Evolutionary conservation across 768 basidiomycete species (phyloP), one percentile per base, ranked within the genome.

Genomic region (Pleurotus tuoliensis): DNA sequence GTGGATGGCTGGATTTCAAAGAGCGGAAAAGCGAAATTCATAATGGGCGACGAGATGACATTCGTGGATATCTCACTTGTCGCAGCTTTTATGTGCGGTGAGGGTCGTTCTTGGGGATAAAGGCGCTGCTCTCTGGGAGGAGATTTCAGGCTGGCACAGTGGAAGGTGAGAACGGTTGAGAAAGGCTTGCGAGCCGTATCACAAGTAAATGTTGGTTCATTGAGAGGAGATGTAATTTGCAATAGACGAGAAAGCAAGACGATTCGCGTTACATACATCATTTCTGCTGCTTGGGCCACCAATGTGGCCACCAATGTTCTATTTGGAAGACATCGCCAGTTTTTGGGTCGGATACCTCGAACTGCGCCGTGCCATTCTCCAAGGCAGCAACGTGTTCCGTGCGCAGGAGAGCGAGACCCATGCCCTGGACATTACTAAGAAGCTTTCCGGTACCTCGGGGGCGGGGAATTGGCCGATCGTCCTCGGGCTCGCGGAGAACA

Each of bases 381-480:
- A 73, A 76, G 12, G 76, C 79, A 12, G 82, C 77, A 1, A 86
- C 79, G 61, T 93, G 88, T 65, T 95, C 93, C 7, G 93, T 70
- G 2, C 94, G 81, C 45, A 97, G 69, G 27, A 96, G 75, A 1
- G 90, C 94, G 3, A 97, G 76, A 0, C 92, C 94, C 15, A 89
- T 71, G 2, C 84, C 81, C 7, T 72, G 66, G 13, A 73, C 64
- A 2, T 72, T 63, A 5, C 82, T 81, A 46, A 97, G 76, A 38
- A 93, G 78, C 61, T 86, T 92, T 13, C 92, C 92, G 2, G 82
- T 80, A 4, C 87, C 86, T 37, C 92, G 83, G 3, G 86, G 82
- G 55, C 86, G 83, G 47, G 85, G 79, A 11, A 62, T 62, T 47
- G 65, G 68, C n/a, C 66, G 62, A 22, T 67, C 66, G 27, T 65